Evolutionary conservation across 176 grass and related monocot genomes (phyloP).

Genomic region (Carex scoparia): DNA sequence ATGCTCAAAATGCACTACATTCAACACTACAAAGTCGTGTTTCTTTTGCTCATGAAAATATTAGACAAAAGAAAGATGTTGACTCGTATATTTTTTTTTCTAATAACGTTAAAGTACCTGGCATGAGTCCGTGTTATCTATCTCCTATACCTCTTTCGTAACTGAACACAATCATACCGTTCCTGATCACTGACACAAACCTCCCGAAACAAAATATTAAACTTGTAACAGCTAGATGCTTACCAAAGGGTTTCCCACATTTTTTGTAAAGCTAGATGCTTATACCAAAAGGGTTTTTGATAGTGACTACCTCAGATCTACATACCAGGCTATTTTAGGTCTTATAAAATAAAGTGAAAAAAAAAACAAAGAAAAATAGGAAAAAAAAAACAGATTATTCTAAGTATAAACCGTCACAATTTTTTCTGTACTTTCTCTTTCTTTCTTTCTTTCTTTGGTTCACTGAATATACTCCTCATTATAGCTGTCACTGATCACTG

Average conservation of each 20-base stretch:
- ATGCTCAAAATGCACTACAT: neutral
- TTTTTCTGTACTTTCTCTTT: conserved; percentile 28
- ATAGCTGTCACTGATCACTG: conserved; percentile 95
- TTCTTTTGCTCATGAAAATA: neutral
- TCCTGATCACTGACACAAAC: conserved; percentile 88
- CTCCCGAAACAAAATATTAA: conserved; percentile 62
- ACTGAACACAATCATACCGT: conserved; percentile 78
- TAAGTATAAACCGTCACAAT: conserved; percentile 15
- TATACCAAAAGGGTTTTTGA: conserved; percentile 4
- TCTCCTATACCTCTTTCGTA: conserved; percentile 22
- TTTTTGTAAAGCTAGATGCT: conserved; percentile 12
- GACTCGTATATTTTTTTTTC: neutral
- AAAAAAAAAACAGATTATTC: neutral
- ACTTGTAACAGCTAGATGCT: conserved; percentile 14
- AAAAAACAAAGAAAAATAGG: neutral
- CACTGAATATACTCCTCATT: conserved; percentile 95
- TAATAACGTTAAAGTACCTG: neutral
- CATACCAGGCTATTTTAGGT: neutral
- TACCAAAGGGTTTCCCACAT: neutral
- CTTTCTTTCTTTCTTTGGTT: conserved; percentile 44
- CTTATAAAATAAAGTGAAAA: neutral
- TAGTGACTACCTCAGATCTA: neutral
- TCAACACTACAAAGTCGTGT: neutral
- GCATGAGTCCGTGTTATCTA: neutral
- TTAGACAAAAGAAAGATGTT: neutral